A percentile compares a stretch with the other conserved stretches of the same genome.
Evolutionary conservation across 306 rosid genomes (phyloP).

Genomic region (Prunus kanzakura): DNA sequence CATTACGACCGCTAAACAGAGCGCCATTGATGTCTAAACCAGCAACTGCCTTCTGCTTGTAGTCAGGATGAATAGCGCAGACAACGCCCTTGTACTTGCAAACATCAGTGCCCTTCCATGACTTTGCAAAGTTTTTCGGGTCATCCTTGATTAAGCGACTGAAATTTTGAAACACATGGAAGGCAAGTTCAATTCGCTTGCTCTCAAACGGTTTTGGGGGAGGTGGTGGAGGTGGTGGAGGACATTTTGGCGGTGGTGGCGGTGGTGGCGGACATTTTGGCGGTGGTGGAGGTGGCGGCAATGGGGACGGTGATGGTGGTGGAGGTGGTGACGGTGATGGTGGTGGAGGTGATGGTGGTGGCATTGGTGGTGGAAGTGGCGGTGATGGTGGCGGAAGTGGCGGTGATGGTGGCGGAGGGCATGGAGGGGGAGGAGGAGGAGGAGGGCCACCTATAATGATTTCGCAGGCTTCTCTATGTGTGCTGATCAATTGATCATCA

Average conservation of each 20-base stretch:
- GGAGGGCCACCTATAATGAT: constrained; percentile 8
- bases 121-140: not conserved
- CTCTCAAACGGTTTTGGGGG: not conserved
- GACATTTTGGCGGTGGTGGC: rapidly evolving
- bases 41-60: constrained; percentile 2
- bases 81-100: constrained; percentile 29
- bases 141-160: not conserved
- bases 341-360: rapidly evolving
- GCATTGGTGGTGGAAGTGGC: rapidly evolving
- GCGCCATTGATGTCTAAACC: constrained; percentile 55
- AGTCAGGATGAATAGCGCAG: constrained; percentile 20
- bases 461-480: not conserved
- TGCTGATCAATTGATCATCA: not conserved
- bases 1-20: not conserved
- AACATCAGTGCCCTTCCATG: constrained; percentile 6
- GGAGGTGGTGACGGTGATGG: not conserved
- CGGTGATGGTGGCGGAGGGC: not conserved
- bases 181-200: constrained; percentile 25
- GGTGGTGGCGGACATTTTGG: not conserved
- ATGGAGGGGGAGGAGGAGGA: constrained; percentile 23
- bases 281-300: not conserved
- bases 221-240: not conserved
- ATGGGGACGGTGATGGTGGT: not conserved
- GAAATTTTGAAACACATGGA: constrained; percentile 18
- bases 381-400: not conserved